phyloP scores from a whole-genome alignment of 2,329 filamentous ascomycete genomes.

The Fusarium austroafricanum region DNA sequence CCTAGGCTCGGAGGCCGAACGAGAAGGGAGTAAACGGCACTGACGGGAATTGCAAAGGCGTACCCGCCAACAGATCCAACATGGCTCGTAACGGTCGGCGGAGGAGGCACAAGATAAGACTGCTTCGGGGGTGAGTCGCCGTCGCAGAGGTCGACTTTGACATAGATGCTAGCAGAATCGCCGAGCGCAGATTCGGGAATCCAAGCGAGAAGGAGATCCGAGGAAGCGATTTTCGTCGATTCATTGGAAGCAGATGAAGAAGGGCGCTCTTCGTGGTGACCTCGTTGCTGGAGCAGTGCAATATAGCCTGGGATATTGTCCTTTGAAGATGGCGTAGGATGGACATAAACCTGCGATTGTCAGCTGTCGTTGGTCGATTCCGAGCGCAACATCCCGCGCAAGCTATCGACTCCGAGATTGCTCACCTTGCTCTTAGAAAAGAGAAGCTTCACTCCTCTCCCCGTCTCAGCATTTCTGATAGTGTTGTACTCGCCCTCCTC shows the following conservation, averaged over 20 bases:
- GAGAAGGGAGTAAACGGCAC: constrained; percentile 88
- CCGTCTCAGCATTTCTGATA: constrained; percentile 81
- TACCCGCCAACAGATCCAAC: constrained; percentile 79
- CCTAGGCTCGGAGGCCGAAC: constrained; percentile 92
- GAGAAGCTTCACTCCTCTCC: constrained; percentile 89
- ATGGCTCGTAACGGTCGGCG: constrained; percentile 85
- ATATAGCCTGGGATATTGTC: constrained; percentile 97
- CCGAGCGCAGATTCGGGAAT: constrained; percentile 89
- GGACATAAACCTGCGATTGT: constrained; percentile 82
- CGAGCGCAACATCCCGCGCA: background rate
- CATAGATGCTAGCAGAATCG: constrained; percentile 87
- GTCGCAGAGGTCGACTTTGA: constrained; percentile 92
- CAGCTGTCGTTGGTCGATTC: constrained; percentile 9
- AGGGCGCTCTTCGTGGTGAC: constrained; percentile 55
- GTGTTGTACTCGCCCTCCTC: constrained; percentile 96
- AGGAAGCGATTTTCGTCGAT: constrained; percentile 63
- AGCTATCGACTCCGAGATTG: constrained; percentile 7
- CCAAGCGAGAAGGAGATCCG: constrained; percentile 91
- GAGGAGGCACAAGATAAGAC: constrained; percentile 90
- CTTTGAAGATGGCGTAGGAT: constrained; percentile 90
- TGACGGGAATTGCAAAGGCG: constrained; percentile 90
- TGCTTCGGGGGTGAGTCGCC: constrained; percentile 84
- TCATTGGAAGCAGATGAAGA: constrained; percentile 48
- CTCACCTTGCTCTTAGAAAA: constrained; percentile 95
- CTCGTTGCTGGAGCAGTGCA: constrained; percentile 91